Evolutionary conservation across 225 moss, liverwort and hornwort genomes (phyloP).

Genomic region (Ulota crispa): DNA sequence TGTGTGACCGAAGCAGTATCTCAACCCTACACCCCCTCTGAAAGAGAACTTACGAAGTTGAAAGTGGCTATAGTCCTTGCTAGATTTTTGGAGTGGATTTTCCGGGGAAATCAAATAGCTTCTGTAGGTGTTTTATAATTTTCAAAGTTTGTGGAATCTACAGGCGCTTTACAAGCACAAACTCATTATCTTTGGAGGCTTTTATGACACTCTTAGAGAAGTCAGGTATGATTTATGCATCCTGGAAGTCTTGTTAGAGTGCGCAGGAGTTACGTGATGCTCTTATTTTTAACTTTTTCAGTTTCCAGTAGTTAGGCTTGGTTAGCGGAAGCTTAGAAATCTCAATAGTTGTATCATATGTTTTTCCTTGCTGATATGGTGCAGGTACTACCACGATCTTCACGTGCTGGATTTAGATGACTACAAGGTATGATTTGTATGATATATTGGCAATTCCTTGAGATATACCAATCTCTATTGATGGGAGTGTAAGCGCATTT

Average conservation of each 20-base stretch:
- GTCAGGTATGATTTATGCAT: slow-evolving; percentile 55
- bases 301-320: neutral
- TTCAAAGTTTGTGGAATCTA: slow-evolving; percentile 19
- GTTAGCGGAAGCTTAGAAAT: neutral
- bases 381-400: slow-evolving; percentile 81
- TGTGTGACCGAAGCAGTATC: slow-evolving; percentile 15
- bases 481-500: neutral
- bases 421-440: slow-evolving; percentile 55
- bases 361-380: slow-evolving; percentile 17
- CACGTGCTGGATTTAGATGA: slow-evolving; percentile 84
- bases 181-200: slow-evolving; percentile 78
- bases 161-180: slow-evolving; percentile 84
- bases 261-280: neutral
- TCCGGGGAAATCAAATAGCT: slow-evolving; percentile 2
- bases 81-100: neutral
- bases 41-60: neutral
- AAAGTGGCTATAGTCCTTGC: neutral
- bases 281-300: neutral
- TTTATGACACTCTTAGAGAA: slow-evolving; percentile 86
- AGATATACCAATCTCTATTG: neutral
- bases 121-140: slow-evolving; percentile 13
- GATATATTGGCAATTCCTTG: neutral
- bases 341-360: slow-evolving; percentile 8
- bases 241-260: neutral
- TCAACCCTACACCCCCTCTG: neutral